Base-by-base conservation (phyloP, 139 green algal genomes). In the Closterium sp. region DNA sequence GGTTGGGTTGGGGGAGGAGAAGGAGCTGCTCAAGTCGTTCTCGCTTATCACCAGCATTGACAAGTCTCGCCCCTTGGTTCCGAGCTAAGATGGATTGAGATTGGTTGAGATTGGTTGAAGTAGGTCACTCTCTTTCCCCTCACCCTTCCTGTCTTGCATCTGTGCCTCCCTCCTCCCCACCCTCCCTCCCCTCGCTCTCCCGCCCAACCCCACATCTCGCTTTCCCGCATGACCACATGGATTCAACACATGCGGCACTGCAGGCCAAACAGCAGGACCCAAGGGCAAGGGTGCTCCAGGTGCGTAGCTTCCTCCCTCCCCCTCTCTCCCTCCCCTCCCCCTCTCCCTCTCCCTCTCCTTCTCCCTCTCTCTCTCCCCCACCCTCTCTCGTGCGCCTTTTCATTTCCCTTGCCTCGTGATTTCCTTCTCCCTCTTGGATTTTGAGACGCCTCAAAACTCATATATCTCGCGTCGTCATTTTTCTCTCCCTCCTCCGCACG, bases 41-140 rank as follows among this genome's bases (percentile, higher is more conserved):
- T 88, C 89, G 38, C 31, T 87, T 11, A 88, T 94, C 34, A 13
- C 91, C 73, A 93, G 84, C 30, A 94, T 94, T 29, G 91, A 94
- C 34, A 93, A 73, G 31, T n/a, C n/a, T n/a, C n/a, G 91, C 91
- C 29, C n/a, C n/a, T n/a, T 94, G 91, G 91, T 92, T n/a, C n/a
- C n/a, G n/a, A n/a, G 70, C 89, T 30, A 42, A 17, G 45, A 87
- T 84, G 38, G 38, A 9, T 50, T 50, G 38, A 50, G 7, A 11
- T 9, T 7, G 38, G 38, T 13, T 9, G 0, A 50, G 11, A 50
- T 17, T 7, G 38, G 38, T 50, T n/a, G n/a, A n/a, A n/a, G n/a
- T n/a, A n/a, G n/a, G n/a, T 50, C 38, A 7, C 38, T 50, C 38
- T 50, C 38, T 50, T 50, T 50, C 38, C 38, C 38, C 38, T 7